Evolutionary conservation across 345 rosid species (phyloP).

Genomic region (Rhizophora apiculata): DNA sequence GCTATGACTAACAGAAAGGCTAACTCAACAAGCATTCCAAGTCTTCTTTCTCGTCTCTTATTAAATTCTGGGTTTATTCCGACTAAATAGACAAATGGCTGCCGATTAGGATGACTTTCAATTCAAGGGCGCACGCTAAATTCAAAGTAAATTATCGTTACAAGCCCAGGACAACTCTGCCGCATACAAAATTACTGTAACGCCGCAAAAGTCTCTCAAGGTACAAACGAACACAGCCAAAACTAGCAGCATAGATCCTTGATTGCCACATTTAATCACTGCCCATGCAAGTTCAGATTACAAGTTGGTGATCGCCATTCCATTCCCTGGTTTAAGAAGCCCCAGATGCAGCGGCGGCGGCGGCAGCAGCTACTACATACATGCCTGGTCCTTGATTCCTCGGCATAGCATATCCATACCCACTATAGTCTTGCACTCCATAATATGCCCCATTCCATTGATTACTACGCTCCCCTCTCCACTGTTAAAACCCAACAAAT

Average conservation of each 20-base stretch:
- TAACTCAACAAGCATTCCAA: neutral
- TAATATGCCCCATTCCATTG: constrained; percentile 79
- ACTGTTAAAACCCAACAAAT: constrained; percentile 38
- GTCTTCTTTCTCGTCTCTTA: neutral
- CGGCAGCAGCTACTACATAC: constrained; percentile 44
- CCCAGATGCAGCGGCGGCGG: constrained; percentile 64
- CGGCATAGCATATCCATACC: constrained; percentile 50
- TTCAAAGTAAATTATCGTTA: constrained; percentile 13
- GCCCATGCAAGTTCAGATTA: constrained; percentile 13
- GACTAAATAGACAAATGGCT: constrained; percentile 11
- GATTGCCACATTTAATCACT: neutral
- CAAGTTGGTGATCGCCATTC: constrained; percentile 5
- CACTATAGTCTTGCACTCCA: constrained; percentile 62
- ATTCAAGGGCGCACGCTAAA: constrained; percentile 18
- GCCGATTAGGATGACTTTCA: constrained; percentile 9
- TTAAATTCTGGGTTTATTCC: neutral
- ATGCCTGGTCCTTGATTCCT: constrained; percentile 47
- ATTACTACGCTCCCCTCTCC: constrained; percentile 64
- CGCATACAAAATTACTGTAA: constrained; percentile 24
- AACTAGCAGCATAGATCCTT: constrained; percentile 15
- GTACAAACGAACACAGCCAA: constrained; percentile 23
- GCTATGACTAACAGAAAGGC: neutral
- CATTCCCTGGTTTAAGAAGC: constrained; percentile 41
- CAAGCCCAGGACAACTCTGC: constrained; percentile 28
- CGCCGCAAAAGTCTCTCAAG: constrained; percentile 28